phyloP scores from a whole-genome alignment of 352 stramenopile species.

The Phytopythium delawarense region DNA sequence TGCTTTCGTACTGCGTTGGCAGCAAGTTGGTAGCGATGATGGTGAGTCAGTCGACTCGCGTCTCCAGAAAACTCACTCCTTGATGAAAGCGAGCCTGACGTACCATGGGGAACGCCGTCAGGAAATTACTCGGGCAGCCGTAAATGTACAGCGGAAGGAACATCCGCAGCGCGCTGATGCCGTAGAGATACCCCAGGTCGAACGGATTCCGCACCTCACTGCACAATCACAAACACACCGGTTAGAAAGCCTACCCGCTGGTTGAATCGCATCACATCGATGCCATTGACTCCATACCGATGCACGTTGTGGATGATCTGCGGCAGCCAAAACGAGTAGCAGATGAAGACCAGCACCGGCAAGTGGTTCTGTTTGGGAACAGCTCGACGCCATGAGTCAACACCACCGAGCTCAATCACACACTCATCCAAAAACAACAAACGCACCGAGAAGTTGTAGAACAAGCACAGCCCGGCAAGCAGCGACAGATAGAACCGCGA shows the following conservation, averaged over 20 bases:
- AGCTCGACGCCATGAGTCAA: no score
- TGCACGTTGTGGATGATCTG: constrained; percentile 97
- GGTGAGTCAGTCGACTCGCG: no score
- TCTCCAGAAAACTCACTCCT: no score
- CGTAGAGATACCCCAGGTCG: constrained; percentile 92
- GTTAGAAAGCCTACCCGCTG: not conserved
- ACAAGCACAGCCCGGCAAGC: constrained; percentile 83
- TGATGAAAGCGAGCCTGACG: not conserved
- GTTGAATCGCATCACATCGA: no score
- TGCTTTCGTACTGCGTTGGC: constrained; percentile 56
- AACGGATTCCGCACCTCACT: constrained; percentile 93
- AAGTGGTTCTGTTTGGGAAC: constrained; percentile 63
- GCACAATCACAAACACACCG: not conserved
- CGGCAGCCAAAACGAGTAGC: constrained; percentile 98
- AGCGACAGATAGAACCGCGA: constrained; percentile 95
- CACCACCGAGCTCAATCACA: no score
- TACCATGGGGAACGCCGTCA: constrained; percentile 80
- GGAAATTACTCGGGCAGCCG: constrained; percentile 92
- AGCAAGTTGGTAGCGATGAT: no score
- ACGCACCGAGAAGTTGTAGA: constrained; percentile 89
- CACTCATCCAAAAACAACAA: not conserved
- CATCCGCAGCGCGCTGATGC: constrained; percentile 91
- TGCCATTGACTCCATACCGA: constrained; percentile 31
- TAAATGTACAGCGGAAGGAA: constrained; percentile 97
- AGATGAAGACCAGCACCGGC: constrained; percentile 88